Evolutionary conservation across 495 filamentous ascomycete species (phyloP).

Genomic region (Mycothermus thermophilus): DNA sequence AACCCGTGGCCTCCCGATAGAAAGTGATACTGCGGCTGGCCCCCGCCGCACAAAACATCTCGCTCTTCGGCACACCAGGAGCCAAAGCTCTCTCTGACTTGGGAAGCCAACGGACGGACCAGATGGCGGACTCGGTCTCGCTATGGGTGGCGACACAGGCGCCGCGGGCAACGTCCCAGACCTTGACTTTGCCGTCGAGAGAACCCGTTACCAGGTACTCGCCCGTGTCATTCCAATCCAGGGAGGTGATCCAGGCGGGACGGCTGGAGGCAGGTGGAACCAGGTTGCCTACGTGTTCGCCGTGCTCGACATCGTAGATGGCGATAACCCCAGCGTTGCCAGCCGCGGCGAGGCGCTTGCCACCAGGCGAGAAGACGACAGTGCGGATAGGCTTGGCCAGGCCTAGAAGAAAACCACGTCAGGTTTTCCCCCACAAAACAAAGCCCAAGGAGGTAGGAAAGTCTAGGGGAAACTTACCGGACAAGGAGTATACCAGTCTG

Average conservation of each 20-base stretch:
- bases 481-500: slow-evolving; percentile 70
- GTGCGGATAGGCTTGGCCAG: slow-evolving; percentile 71
- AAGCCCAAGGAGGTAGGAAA: background rate
- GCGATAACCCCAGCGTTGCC: slow-evolving; percentile 82
- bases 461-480: slow-evolving; percentile 39
- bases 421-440: background rate
- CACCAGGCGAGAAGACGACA: slow-evolving; percentile 74
- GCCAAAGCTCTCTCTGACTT: slow-evolving; percentile 36
- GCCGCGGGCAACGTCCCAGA: slow-evolving; percentile 76
- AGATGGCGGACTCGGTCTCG: slow-evolving; percentile 74
- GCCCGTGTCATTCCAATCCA: slow-evolving; percentile 89
- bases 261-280: slow-evolving; percentile 43
- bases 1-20: slow-evolving; percentile 82
- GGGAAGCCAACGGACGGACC: slow-evolving; percentile 80
- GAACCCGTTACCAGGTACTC: slow-evolving; percentile 82
- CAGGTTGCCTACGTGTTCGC: slow-evolving; percentile 81
- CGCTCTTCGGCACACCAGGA: slow-evolving; percentile 45
- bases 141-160: slow-evolving; percentile 86
- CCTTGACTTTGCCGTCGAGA: slow-evolving; percentile 84
- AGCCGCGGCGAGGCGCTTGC: slow-evolving; percentile 77
- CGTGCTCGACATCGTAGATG: slow-evolving; percentile 79
- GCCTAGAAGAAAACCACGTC: slow-evolving; percentile 35
- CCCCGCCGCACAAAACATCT: slow-evolving; percentile 78
- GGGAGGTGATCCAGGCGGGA: slow-evolving; percentile 69
- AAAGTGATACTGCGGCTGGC: slow-evolving; percentile 69